Evolutionary conservation across 352 stramenopile genomes (phyloP).

Genomic region (Pythium myriotylum): DNA sequence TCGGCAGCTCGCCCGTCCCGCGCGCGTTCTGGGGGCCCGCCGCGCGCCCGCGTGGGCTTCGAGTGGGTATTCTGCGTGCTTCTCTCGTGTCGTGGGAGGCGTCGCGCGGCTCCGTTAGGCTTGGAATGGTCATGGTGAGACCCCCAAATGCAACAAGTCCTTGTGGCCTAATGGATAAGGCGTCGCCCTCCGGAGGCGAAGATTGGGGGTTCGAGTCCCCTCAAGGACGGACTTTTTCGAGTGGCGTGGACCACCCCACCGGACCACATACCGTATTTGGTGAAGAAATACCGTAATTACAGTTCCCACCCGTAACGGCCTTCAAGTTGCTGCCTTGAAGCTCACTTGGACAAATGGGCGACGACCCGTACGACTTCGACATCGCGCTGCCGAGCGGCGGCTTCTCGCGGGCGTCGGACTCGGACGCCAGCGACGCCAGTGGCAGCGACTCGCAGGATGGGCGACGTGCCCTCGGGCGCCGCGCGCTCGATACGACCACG

Average conservation of each 20-base stretch:
- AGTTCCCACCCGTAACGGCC: not conserved
- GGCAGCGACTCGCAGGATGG: not conserved
- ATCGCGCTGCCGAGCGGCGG: conserved; percentile 44
- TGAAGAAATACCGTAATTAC: not conserved
- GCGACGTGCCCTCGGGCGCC: conserved; percentile 1
- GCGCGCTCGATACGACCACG: not conserved
- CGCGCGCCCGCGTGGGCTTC: not conserved
- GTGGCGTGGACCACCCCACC: not conserved
- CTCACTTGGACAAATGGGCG: conserved; percentile 23
- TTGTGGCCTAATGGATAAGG: conserved; percentile 77
- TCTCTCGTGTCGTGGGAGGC: not conserved
- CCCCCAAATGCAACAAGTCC: conserved; percentile 22
- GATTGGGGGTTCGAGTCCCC: conserved; percentile 73
- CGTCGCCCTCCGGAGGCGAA: conserved; percentile 72
- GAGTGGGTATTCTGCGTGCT: conserved; percentile 20
- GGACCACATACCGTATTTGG: too few relatives aligned
- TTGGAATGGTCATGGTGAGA: conserved; percentile 5
- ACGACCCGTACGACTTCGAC: conserved; percentile 47
- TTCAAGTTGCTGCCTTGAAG: not conserved
- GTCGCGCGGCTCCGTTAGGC: not conserved
- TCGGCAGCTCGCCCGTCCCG: too few relatives aligned
- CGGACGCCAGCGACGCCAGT: conserved; percentile 16
- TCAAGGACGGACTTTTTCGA: conserved; percentile 54
- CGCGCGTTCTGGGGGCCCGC: not conserved
- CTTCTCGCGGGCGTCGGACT: too few relatives aligned